These are phyloP conservation scores for Lodderomyces parapsilosis DNA, from an alignment of 1,139 yeast genomes.

Conservation along the genomic window DNA sequence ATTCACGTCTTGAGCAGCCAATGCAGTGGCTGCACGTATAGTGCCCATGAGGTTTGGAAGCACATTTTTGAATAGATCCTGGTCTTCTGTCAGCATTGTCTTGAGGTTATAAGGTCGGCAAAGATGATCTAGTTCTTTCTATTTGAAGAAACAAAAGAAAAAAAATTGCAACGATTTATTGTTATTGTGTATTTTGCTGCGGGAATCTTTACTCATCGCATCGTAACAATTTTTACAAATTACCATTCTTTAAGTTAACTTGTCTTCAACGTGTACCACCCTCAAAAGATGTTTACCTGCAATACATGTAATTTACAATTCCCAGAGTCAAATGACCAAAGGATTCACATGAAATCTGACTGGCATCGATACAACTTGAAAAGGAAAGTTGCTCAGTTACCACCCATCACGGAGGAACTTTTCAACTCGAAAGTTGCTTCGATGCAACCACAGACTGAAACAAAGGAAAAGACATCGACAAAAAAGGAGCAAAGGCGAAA, in stretches of 20 bases:
- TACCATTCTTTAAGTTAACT: no score
- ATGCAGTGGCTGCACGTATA: constrained; percentile 67
- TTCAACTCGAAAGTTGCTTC: constrained; percentile 48
- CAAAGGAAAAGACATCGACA: constrained; percentile 38
- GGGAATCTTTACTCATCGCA: neutral
- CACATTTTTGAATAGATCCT: constrained; percentile 21
- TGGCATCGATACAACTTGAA: constrained; percentile 74
- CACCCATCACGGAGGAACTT: constrained; percentile 50
- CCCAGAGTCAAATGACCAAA: constrained; percentile 39
- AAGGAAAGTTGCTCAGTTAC: constrained; percentile 59
- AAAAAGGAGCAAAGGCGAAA: constrained; percentile 65
- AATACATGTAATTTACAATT: constrained; percentile 46
- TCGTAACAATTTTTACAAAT: no score
- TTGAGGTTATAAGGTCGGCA: neutral
- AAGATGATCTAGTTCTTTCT: neutral
- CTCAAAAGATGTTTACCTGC: constrained; percentile 36
- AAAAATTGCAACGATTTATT: neutral
- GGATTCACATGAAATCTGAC: constrained; percentile 59
- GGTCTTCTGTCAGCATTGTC: constrained; percentile 9
- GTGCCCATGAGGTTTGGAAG: constrained; percentile 50
- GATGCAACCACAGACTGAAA: constrained; percentile 26
- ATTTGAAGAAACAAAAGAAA: neutral
- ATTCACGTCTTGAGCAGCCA: constrained; percentile 78
- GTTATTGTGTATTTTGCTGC: neutral
- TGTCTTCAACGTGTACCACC: no score